Base-by-base conservation (phyloP, 495 filamentous ascomycete species). In the Podospora tetraspora region DNA sequence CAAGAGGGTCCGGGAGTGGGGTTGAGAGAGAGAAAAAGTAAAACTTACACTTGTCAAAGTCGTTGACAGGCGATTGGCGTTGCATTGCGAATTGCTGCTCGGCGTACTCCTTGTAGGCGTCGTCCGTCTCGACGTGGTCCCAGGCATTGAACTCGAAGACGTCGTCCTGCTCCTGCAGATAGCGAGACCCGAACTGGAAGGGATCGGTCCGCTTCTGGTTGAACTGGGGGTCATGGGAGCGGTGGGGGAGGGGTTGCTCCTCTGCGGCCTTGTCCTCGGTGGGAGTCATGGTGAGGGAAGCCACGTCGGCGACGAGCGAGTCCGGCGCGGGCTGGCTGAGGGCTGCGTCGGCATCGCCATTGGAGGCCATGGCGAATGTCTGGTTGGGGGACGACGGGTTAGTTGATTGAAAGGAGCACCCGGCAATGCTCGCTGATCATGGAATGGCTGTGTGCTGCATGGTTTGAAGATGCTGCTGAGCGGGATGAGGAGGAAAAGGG, bases 121-220 rank as follows among this genome's bases (percentile, higher is more conserved):
- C 86, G 75, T 97, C 93, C 69, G 92, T 90, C 73, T 91, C 88
- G 74, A 98, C 95, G 75, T 98, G 94, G 79, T 99, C 95, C 95
- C 95, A 99, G 56, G 95, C 95, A 78, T 99, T 99, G 88, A 93
- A 94, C 74, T 94, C 90, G 81, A 91, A 98, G 71, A 96, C 89
- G 73, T 97, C 85, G 79, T 96, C 92, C 71, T 88, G 85, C 73
- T 92, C 80, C 69, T 90, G 86, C 56, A 99, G 88, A 71, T 85
- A 89, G 60, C 95, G 92, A 12, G 92, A 94, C 64, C 95, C 95
- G 78, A 99, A 99, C 79, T 93, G 88, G 80, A 99, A 99, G 37
- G 95, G 96, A 71, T 96, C 91, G 74, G 77, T 91, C 66, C 92
- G 85, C 82, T 98, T 99, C 77, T 89, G 82, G 75, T 87, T 89